These are phyloP conservation scores for Prototheca cutis DNA, from an alignment of 163 green algal species.

Conservation along the genomic window DNA sequence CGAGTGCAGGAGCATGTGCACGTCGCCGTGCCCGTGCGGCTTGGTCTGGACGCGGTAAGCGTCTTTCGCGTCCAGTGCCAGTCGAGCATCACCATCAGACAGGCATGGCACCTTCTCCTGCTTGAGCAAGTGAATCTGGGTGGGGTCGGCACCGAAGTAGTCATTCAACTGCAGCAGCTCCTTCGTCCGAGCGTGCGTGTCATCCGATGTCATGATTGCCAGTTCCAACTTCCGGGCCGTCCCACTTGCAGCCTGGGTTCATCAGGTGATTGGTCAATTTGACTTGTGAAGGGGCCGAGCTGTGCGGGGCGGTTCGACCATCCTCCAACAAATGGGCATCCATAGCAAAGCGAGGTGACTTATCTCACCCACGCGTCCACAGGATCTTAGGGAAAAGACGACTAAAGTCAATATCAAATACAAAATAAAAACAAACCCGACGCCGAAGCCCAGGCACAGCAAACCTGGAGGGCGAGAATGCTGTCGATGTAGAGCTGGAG, in stretches of 20 bases:
- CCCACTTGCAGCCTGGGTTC: no score
- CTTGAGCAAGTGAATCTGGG: slow-evolving; percentile 71
- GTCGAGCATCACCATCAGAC: slow-evolving; percentile 69
- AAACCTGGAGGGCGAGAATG: slow-evolving; percentile 78
- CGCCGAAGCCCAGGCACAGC: no score
- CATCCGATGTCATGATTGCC: slow-evolving; percentile 96
- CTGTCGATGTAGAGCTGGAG: slow-evolving; percentile 82
- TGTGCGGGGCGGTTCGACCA: no score
- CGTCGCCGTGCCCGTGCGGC: slow-evolving; percentile 96
- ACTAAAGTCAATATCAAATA: no score
- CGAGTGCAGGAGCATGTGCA: slow-evolving; percentile 87
- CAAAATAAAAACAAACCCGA: no score
- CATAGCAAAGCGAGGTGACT: no score
- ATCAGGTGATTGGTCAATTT: no score
- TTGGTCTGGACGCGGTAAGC: slow-evolving; percentile 79
- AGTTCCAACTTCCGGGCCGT: slow-evolving; percentile 57
- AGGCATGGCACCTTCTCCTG: slow-evolving; percentile 90
- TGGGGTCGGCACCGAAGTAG: slow-evolving; percentile 12
- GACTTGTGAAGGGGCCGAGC: no score
- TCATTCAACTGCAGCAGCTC: slow-evolving; percentile 52
- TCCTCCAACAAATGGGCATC: no score
- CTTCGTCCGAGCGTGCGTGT: slow-evolving; percentile 83
- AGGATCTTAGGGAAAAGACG: no score
- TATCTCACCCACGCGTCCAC: no score
- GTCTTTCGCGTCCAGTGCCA: slow-evolving; percentile 69